A percentile compares a stretch with the other conserved stretches of the same genome.
Evolutionary conservation across 495 filamentous ascomycete genomes (phyloP).

Genomic region (Penicillium cataractarum): DNA sequence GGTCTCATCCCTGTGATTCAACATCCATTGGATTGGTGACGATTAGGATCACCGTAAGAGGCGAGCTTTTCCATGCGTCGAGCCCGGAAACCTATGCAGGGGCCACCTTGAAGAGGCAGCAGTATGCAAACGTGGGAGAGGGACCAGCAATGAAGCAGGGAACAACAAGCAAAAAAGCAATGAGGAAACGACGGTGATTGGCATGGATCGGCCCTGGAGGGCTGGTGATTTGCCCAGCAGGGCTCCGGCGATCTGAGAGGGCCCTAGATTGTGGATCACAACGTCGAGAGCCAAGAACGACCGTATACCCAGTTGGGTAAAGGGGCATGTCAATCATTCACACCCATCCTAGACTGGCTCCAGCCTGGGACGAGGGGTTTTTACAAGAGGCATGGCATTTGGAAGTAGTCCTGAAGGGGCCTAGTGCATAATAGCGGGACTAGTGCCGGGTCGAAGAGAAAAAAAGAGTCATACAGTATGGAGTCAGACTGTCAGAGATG

Average conservation of each 20-base stretch:
- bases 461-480: neutral
- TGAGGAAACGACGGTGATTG: conserved; percentile 1
- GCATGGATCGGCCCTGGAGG: conserved; percentile 2
- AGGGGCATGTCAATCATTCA: conserved; percentile 16
- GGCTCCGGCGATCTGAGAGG: conserved; percentile 14
- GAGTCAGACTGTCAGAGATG: neutral
- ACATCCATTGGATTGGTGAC: neutral
- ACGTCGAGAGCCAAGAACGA: conserved; percentile 20
- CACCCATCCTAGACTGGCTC: conserved; percentile 1
- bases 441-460: neutral
- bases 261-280: conserved; percentile 21
- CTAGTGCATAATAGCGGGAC: neutral
- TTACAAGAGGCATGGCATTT: neutral
- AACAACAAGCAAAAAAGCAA: conserved; percentile 8
- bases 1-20: conserved; percentile 6
- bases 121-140: neutral
- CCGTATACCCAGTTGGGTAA: conserved; percentile 20
- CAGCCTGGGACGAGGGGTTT: neutral
- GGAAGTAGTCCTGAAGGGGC: conserved; percentile 1
- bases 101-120: neutral
- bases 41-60: neutral
- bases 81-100: conserved; percentile 4
- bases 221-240: conserved; percentile 6
- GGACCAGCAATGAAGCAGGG: conserved; percentile 3
- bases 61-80: neutral